phyloP scores from a whole-genome alignment of 2,329 filamentous ascomycete species.

The Fusarium cyanostomum region DNA sequence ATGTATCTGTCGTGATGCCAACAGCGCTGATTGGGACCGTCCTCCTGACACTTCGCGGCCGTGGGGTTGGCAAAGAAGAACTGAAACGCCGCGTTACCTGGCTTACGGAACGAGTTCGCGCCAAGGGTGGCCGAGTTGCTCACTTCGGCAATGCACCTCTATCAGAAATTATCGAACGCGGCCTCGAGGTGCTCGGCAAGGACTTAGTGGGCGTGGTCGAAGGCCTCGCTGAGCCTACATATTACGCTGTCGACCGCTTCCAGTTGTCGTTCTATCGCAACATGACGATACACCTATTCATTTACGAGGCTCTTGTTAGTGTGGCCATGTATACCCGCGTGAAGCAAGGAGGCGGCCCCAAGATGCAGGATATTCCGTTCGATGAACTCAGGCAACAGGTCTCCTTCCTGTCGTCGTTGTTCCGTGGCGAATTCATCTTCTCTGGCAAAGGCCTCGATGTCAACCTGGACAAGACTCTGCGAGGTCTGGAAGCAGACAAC shows the following conservation, averaged over 20 bases:
- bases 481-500: conserved; percentile 78
- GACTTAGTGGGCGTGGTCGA: conserved; percentile 84
- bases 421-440: conserved; percentile 97
- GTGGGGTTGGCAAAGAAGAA: conserved; percentile 89
- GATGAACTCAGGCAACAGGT: conserved; percentile 80
- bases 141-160: conserved; percentile 88
- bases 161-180: conserved; percentile 84
- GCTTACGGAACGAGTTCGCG: conserved; percentile 82
- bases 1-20: conserved; percentile 97
- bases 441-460: conserved; percentile 81
- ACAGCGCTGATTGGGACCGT: conserved; percentile 96
- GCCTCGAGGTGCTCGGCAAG: conserved; percentile 89
- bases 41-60: conserved; percentile 86
- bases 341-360: conserved; percentile 87
- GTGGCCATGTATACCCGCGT: conserved; percentile 90
- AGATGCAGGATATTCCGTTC: conserved; percentile 81
- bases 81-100: conserved; percentile 88
- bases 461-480: conserved; percentile 84
- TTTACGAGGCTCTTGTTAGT: conserved; percentile 90
- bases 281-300: conserved; percentile 99
- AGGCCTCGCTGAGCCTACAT: conserved; percentile 88
- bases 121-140: conserved; percentile 90
- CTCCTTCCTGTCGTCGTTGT: conserved; percentile 89
- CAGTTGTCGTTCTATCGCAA: conserved; percentile 98
- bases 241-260: conserved; percentile 94